Evolutionary conservation across 169 alveolate species (phyloP).

Genomic region (Cryptosporidium xiaoi): DNA sequence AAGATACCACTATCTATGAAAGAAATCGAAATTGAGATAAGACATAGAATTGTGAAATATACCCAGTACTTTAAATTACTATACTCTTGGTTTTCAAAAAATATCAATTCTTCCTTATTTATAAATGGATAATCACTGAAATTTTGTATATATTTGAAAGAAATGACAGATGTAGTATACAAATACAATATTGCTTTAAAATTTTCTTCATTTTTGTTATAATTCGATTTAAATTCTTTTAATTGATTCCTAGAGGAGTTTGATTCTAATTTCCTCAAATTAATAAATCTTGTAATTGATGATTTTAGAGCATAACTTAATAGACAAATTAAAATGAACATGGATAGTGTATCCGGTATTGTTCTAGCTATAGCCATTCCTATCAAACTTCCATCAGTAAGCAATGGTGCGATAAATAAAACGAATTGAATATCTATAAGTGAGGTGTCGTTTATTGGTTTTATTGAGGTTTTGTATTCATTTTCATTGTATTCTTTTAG

Average conservation of each 20-base stretch:
- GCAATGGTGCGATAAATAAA: constrained; percentile 55
- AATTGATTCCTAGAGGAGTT: not conserved
- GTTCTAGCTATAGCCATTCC: constrained; percentile 30
- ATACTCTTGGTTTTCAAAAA: not conserved
- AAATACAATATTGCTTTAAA: constrained; percentile 31
- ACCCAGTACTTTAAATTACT: constrained; percentile 24
- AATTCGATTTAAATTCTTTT: not conserved
- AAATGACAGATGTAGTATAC: constrained; percentile 15
- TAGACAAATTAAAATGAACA: constrained; percentile 2
- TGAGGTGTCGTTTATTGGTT: constrained; percentile 1
- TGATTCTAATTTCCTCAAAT: constrained; percentile 14
- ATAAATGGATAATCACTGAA: not conserved
- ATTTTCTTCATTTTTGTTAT: constrained; percentile 13
- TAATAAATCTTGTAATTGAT: constrained; percentile 20
- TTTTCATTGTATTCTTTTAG: not conserved
- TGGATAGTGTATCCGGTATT: constrained; percentile 14
- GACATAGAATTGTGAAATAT: constrained; percentile 1
- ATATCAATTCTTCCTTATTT: not conserved
- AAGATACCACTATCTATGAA: constrained; percentile 48
- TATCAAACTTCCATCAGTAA: constrained; percentile 52
- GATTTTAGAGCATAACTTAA: constrained; percentile 30
- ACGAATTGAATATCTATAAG: constrained; percentile 52
- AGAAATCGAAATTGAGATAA: constrained; percentile 40
- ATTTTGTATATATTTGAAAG: not conserved
- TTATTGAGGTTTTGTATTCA: not conserved